Evolutionary conservation across 768 basidiomycete species (phyloP).

Genomic region (Lactarius pseudohatsudake): DNA sequence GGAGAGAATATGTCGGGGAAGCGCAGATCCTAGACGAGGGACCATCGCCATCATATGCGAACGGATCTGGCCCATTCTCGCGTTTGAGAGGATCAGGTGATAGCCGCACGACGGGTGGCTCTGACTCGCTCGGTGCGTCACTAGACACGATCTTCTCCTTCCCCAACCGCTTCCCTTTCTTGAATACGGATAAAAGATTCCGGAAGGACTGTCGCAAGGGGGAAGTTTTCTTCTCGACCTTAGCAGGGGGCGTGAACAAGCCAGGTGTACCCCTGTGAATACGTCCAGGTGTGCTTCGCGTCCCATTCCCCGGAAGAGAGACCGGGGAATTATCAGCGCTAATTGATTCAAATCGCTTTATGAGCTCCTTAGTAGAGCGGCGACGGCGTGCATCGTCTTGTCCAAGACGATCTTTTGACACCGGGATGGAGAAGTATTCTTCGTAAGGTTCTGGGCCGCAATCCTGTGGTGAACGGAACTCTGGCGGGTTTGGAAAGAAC

Average conservation of each 20-base stretch:
- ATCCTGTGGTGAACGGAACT: conserved; percentile 24
- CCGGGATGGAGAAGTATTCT: conserved; percentile 27
- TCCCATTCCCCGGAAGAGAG: neutral
- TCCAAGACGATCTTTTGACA: neutral
- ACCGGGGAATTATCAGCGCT: conserved; percentile 14
- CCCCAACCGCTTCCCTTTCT: conserved; percentile 41
- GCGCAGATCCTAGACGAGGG: conserved; percentile 26
- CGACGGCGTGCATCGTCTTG: conserved; percentile 17
- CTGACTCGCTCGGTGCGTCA: conserved; percentile 19
- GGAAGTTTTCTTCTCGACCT: conserved; percentile 49
- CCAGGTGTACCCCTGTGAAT: conserved; percentile 26
- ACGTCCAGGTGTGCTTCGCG: conserved; percentile 25
- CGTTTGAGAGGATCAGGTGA: neutral
- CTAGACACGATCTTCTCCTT: conserved; percentile 31
- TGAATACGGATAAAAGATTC: conserved; percentile 62
- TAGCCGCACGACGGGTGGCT: neutral
- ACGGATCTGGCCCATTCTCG: conserved; percentile 9
- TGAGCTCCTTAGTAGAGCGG: conserved; percentile 49
- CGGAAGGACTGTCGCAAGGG: conserved; percentile 64
- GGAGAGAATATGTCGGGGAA: conserved; percentile 27
- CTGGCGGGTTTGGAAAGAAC: conserved; percentile 21
- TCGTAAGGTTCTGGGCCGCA: conserved; percentile 27
- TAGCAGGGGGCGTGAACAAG: conserved; percentile 29
- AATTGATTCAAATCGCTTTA: conserved; percentile 54
- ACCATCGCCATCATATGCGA: conserved; percentile 1